A percentile compares a stretch with the other conserved stretches of the same genome.
phyloP scores from a whole-genome alignment of 2,329 filamentous ascomycete genomes.

The Clonostachys rosea region DNA sequence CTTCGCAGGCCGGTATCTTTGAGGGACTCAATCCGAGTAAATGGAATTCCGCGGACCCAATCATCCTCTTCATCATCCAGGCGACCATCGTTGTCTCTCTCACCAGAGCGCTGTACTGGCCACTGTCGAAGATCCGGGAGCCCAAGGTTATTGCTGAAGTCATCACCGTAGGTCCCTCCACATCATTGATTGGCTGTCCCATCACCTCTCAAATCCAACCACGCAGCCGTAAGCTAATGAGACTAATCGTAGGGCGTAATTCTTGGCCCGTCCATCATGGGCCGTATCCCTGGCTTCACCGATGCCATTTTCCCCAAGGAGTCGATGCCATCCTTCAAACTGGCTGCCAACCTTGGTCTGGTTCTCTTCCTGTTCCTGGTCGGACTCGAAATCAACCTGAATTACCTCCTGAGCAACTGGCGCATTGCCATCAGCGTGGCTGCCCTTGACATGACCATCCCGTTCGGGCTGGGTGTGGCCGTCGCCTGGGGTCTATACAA shows the following conservation, averaged over 20 bases:
- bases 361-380: conserved; percentile 85
- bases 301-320: conserved; percentile 69
- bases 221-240: too few relatives aligned
- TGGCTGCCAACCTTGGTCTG: conserved; percentile 79
- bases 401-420: conserved; percentile 77
- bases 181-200: too few relatives aligned
- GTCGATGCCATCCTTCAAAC: conserved; percentile 70
- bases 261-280: conserved; percentile 83
- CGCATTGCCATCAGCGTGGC: conserved; percentile 73
- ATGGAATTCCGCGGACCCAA: conserved; percentile 67
- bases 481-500: conserved; percentile 80
- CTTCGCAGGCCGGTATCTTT: conserved; percentile 57
- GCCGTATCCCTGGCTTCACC: conserved; percentile 75
- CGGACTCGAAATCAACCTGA: conserved; percentile 79
- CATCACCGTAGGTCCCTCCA: conserved; percentile 46
- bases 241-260: conserved; percentile 52
- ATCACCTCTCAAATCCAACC: too few relatives aligned
- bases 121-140: conserved; percentile 71
- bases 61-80: conserved; percentile 75
- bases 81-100: conserved; percentile 13
- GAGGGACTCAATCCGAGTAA: conserved; percentile 65
- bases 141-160: conserved; percentile 83
- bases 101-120: conserved; percentile 54
- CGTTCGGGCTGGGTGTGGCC: conserved; percentile 76
- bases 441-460: conserved; percentile 72